Evolutionary conservation across 2,329 filamentous ascomycete species (phyloP).

Genomic region (Phyllosticta citriasiana): DNA sequence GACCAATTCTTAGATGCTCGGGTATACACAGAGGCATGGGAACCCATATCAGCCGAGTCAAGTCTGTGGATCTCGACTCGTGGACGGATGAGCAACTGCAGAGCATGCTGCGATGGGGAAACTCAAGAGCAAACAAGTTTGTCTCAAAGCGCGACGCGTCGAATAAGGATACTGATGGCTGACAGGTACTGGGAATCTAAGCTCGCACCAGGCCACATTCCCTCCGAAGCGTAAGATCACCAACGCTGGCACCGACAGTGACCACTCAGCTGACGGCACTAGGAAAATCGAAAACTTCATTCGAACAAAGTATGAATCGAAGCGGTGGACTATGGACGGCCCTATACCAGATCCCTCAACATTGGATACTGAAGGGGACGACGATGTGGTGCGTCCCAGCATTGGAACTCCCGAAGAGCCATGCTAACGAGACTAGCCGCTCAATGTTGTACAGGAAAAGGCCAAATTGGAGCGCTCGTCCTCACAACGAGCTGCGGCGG

Average conservation of each 20-base stretch:
- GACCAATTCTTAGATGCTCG: slow-evolving; percentile 53
- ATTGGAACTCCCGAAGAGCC: neutral
- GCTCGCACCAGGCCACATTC: slow-evolving; percentile 78
- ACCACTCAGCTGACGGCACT: slow-evolving; percentile 1
- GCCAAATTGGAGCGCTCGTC: slow-evolving; percentile 55
- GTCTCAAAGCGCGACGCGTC: slow-evolving; percentile 12
- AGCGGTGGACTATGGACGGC: slow-evolving; percentile 99
- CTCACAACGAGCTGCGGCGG: slow-evolving; percentile 40
- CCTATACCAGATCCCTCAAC: slow-evolving; percentile 86
- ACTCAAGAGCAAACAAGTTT: slow-evolving; percentile 87
- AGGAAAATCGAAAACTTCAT: slow-evolving; percentile 99
- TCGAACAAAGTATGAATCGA: slow-evolving; percentile 95
- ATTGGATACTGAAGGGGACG: slow-evolving; percentile 73
- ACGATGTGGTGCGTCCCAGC: slow-evolving; percentile 60
- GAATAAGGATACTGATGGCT: slow-evolving; percentile 17
- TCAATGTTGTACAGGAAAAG: slow-evolving; percentile 59
- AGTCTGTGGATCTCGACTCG: slow-evolving; percentile 93
- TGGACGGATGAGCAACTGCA: slow-evolving; percentile 98
- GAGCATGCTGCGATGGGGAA: slow-evolving; percentile 91
- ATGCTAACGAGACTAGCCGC: slow-evolving; percentile 37
- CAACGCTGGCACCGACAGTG: neutral
- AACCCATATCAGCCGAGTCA: slow-evolving; percentile 95
- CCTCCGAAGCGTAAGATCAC: slow-evolving; percentile 63
- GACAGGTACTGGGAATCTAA: slow-evolving; percentile 84
- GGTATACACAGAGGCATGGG: slow-evolving; percentile 98